phyloP scores from a whole-genome alignment of 495 filamentous ascomycete genomes.

The Hypoxylon intermedium region DNA sequence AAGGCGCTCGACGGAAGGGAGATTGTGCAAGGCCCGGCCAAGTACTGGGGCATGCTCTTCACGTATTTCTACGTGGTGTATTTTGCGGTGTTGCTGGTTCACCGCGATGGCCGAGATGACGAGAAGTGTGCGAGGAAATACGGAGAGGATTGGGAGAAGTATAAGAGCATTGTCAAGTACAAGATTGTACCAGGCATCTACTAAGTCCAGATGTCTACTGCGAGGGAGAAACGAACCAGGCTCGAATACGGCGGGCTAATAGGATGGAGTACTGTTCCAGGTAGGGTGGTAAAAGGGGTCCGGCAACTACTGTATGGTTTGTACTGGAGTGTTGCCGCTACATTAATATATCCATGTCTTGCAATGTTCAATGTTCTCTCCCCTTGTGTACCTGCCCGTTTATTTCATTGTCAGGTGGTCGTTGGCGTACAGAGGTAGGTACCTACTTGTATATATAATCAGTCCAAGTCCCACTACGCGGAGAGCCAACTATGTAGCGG shows the following conservation, averaged over 20 bases:
- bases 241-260: background rate
- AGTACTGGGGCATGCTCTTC: slow-evolving; percentile 82
- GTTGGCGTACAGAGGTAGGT: too few species aligned
- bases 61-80: slow-evolving; percentile 97
- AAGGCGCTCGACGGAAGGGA: slow-evolving; percentile 65
- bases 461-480: too few species aligned
- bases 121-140: slow-evolving; percentile 93
- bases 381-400: too few species aligned
- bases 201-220: slow-evolving; percentile 50
- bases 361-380: too few species aligned
- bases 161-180: slow-evolving; percentile 80
- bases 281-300: too few species aligned
- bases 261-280: background rate
- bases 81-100: slow-evolving; percentile 86
- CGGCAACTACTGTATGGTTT: too few species aligned
- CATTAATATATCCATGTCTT: too few species aligned
- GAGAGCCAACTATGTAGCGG: too few species aligned
- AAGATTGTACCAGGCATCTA: slow-evolving; percentile 93
- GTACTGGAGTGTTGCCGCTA: too few species aligned
- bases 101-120: slow-evolving; percentile 91
- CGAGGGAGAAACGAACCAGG: background rate
- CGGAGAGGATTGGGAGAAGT: slow-evolving; percentile 90
- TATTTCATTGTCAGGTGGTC: too few species aligned
- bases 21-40: slow-evolving; percentile 73
- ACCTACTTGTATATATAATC: too few species aligned